Percentiles rank a stretch among this genome's conserved stretches.
phyloP scores from a whole-genome alignment of 1,284 basidiomycete genomes.

The Crepidotus sp. region DNA sequence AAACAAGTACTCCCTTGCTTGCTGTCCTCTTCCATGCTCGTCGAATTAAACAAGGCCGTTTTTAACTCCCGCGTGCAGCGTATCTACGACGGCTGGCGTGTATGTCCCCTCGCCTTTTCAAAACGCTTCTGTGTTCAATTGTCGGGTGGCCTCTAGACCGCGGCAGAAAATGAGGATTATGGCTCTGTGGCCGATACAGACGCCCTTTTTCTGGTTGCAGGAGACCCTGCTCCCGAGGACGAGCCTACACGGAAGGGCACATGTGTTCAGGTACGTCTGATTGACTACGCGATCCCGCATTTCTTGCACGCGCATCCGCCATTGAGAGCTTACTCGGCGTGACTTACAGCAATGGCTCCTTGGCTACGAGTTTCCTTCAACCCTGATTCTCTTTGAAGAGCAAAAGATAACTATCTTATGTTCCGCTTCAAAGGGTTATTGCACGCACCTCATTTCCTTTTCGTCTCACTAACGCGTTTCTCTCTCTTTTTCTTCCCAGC shows the following conservation, averaged over 20 bases:
- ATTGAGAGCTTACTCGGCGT: slow-evolving; percentile 20
- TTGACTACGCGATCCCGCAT: not conserved
- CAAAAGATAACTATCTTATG: slow-evolving; percentile 75
- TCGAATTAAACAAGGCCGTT: slow-evolving; percentile 48
- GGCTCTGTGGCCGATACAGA: slow-evolving; percentile 58
- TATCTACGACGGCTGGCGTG: slow-evolving; percentile 70
- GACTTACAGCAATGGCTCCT: slow-evolving; percentile 79
- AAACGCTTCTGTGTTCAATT: slow-evolving; percentile 11
- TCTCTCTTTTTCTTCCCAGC: slow-evolving; percentile 32
- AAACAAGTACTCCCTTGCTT: slow-evolving; percentile 1
- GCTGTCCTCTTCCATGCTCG: slow-evolving; percentile 23
- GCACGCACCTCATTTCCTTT: slow-evolving; percentile 5
- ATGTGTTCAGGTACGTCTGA: slow-evolving; percentile 64
- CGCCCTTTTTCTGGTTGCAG: slow-evolving; percentile 70
- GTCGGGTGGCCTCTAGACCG: slow-evolving; percentile 32
- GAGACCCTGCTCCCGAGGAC: slow-evolving; percentile 78
- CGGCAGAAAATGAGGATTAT: slow-evolving; percentile 62
- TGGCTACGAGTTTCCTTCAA: slow-evolving; percentile 96
- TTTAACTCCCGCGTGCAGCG: slow-evolving; percentile 62
- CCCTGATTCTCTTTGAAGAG: slow-evolving; percentile 77
- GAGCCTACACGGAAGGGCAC: slow-evolving; percentile 83
- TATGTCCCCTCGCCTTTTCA: slow-evolving; percentile 30
- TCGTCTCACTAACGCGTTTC: slow-evolving; percentile 19
- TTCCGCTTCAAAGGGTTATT: slow-evolving; percentile 82
- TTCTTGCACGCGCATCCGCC: slow-evolving; percentile 8